Base-by-base conservation (phyloP, 1,284 basidiomycete genomes). In the Ceratorhiza oryzae-sativae region DNA sequence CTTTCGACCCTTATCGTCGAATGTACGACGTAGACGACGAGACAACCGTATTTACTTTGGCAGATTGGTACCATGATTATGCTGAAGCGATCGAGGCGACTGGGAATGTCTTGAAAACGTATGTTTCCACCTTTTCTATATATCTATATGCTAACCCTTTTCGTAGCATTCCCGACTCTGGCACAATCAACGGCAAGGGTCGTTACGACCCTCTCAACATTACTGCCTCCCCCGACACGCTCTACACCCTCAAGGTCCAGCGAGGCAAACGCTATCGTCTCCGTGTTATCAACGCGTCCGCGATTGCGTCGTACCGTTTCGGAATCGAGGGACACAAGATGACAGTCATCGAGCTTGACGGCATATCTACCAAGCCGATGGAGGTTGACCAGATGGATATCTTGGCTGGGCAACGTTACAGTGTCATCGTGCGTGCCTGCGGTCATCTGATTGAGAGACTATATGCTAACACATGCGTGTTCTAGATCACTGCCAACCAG, bases 221-320 rank as follows among this genome's bases (percentile, higher is more conserved):
- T 9, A 45, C 67, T 27, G 55, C 67, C 23, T 42, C 51, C 27
- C 55, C 67, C 23, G 67, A 70, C 41, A 34, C 51, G 9, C 67
- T 70, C 25, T 58, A 70, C 67, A 70, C 67, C 13, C 67, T 70
- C 67, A 70, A 70, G 53, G 67, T 86, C 74, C 79, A 81, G 73
- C 77, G 83, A 0, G 85, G 85, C 48, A 84, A 84, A 78, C 86
- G 81, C 30, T 87, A 87, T 79, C 80, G 84, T 39, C 78, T 88
- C 61, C 82, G 89, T n/a, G 75, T 70, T 39, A 55, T 73, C 55
- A 71, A 80, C 76, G 72, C 70, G 18, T 71, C 77, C 55, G 72
- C 72, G 12, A 58, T 79, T 18, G 73, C 68, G 18, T 51, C 56
- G 53, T 75, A 60, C 71, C 77, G 61, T 5, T 81, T 83, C 77